Conservation (phyloP, 805 yeast species). For the Yueomyces sinensis region DNA sequence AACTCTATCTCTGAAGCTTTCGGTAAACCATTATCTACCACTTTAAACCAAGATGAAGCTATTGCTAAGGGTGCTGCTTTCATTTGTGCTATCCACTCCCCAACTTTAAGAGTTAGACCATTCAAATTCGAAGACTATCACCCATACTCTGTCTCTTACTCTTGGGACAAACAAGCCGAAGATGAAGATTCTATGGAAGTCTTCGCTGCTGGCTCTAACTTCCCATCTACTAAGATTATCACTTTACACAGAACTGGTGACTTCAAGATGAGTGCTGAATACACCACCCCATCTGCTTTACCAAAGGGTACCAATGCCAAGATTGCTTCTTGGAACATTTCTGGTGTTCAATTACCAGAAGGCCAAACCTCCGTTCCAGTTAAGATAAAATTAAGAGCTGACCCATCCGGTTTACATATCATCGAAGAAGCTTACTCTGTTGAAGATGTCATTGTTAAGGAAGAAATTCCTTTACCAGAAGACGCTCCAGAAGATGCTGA, state of each 20-base stretch:
- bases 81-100: conserved; percentile 96
- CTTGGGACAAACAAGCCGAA: conserved; percentile 87
- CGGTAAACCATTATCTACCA: conserved; percentile 75
- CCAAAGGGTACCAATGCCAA: conserved; percentile 53
- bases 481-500: conserved; percentile 45
- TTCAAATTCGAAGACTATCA: conserved; percentile 94
- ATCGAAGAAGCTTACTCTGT: conserved; percentile 89
- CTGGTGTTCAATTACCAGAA: conserved; percentile 66
- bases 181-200: conserved; percentile 86
- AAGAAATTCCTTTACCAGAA: conserved; percentile 48
- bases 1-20: conserved; percentile 64
- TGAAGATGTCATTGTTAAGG: conserved; percentile 80
- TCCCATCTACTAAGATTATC: conserved; percentile 89
- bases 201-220: conserved; percentile 81
- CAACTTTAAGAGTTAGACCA: conserved; percentile 95
- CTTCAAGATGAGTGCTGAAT: conserved; percentile 72
- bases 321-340: conserved; percentile 72
- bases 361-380: conserved; percentile 69
- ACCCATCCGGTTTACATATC: conserved; percentile 87
- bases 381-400: conserved; percentile 88
- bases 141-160: conserved; percentile 83
- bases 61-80: conserved; percentile 98
- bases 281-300: conserved; percentile 59
- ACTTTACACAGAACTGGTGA: conserved; percentile 84
- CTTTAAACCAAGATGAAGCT: conserved; percentile 98